These are phyloP conservation scores for Colletotrichum sp. DNA, from an alignment of 2,329 filamentous ascomycete genomes.

Conservation along the genomic window DNA sequence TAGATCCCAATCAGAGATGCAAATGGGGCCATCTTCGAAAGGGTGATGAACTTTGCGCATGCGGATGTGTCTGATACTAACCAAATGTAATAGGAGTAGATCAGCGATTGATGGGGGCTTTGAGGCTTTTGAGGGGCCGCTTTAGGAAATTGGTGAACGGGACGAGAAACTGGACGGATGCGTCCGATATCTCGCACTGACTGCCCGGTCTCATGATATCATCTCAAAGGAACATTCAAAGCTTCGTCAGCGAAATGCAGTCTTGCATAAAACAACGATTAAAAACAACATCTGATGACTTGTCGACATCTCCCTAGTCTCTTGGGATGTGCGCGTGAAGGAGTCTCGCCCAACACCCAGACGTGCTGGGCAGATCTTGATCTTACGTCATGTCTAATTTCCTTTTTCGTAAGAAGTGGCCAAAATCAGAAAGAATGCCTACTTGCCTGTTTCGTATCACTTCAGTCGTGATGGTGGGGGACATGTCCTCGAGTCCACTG, in stretches of 20 bases:
- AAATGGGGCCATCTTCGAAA: not conserved
- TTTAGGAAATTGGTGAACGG: not conserved
- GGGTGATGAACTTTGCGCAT: not conserved
- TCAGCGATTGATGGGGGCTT: not conserved
- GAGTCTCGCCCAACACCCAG: not conserved
- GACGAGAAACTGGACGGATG: not conserved
- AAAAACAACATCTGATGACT: not conserved
- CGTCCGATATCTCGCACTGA: not conserved
- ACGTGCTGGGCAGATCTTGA: not conserved
- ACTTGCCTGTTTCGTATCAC: not conserved
- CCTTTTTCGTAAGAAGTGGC: not conserved
- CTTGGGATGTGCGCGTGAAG: not conserved
- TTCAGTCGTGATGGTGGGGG: not conserved
- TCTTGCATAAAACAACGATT: not conserved
- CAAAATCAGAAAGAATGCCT: not conserved
- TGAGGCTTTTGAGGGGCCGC: not conserved
- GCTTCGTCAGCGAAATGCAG: not conserved
- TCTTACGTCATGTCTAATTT: not conserved
- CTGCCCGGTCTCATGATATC: not conserved
- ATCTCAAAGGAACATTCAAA: not conserved
- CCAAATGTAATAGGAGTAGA: not conserved
- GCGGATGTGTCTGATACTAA: not conserved
- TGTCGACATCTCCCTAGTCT: not conserved
- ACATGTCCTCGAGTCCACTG: rapidly evolving
- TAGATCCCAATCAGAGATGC: not conserved